A percentile compares a stretch with the other conserved stretches of the same genome.
Evolutionary conservation across 345 rosid genomes (phyloP).

Genomic region (Gossypium australe): DNA sequence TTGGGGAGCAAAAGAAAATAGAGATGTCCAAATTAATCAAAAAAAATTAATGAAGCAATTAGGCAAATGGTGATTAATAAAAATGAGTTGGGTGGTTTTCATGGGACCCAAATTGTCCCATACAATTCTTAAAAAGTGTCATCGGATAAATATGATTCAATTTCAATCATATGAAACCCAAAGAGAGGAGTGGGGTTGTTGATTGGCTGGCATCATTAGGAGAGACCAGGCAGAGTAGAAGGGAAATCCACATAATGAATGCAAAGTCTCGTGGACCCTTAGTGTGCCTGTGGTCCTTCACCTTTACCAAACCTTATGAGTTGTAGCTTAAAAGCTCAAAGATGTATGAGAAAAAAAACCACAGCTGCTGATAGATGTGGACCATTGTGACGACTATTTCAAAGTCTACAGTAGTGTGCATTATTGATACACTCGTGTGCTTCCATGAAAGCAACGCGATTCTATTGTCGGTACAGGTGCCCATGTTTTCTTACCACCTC

Average conservation of each 20-base stretch:
- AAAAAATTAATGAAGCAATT: not conserved
- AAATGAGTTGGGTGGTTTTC: conserved; percentile 19
- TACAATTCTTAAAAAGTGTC: too few species aligned
- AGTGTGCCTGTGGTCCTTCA: conserved; percentile 5
- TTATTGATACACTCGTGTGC: not conserved
- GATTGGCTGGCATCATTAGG: conserved; percentile 26
- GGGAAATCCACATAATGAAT: conserved; percentile 7
- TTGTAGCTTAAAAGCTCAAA: not conserved
- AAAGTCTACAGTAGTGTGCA: not conserved
- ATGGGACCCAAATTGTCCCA: conserved; percentile 21
- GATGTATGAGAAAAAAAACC: not conserved
- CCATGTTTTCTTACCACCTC: not conserved
- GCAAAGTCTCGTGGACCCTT: conserved; percentile 19
- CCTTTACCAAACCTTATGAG: not conserved
- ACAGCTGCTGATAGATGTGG: not conserved
- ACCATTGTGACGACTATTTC: not conserved
- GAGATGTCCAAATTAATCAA: not conserved
- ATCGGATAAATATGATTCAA: too few species aligned
- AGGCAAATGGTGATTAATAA: conserved; percentile 6
- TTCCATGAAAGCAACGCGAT: not conserved
- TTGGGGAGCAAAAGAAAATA: conserved; percentile 6
- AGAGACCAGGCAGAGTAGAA: conserved; percentile 5
- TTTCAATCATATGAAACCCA: too few species aligned
- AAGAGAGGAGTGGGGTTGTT: not conserved
- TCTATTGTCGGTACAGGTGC: not conserved